A percentile compares a stretch with the other conserved stretches of the same genome.
Conservation (phyloP, 768 basidiomycete genomes). For the Mycena capillaripes region DNA sequence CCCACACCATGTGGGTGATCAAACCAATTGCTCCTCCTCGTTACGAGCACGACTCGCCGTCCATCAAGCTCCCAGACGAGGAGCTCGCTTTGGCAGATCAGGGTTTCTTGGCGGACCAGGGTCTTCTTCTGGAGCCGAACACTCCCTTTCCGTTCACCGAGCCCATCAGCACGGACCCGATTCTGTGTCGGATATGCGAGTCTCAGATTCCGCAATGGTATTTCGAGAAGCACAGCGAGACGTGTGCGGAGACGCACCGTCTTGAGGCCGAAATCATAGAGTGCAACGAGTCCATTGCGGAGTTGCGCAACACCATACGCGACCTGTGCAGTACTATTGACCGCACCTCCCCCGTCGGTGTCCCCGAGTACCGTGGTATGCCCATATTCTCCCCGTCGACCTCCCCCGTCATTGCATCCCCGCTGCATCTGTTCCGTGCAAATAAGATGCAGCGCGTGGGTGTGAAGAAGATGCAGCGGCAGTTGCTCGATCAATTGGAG, state of each 20-base stretch:
- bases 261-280: conserved; percentile 95
- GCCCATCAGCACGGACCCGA: conserved; percentile 84
- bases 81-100: conserved; percentile 59
- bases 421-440: conserved; percentile 82
- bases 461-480: conserved; percentile 85
- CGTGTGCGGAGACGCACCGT: conserved; percentile 95
- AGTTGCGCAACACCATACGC: conserved; percentile 88
- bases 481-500: conserved; percentile 87
- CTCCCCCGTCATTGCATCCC: conserved; percentile 79
- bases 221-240: conserved; percentile 99
- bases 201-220: conserved; percentile 98
- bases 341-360: conserved; percentile 72
- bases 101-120: conserved; percentile 52
- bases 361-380: conserved; percentile 90
- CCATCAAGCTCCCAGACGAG: conserved; percentile 68
- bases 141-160: conserved; percentile 83
- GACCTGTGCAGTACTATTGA: conserved; percentile 83
- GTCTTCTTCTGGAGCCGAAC: conserved; percentile 57
- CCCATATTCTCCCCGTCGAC: conserved; percentile 83
- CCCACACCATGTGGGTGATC: conserved; percentile 99
- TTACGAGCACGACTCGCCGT: conserved; percentile 75
- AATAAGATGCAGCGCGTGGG: conserved; percentile 85
- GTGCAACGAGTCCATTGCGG: conserved; percentile 92
- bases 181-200: conserved; percentile 98
- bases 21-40: conserved; percentile 84